A percentile compares a stretch with the other conserved stretches of the same genome.
Conservation (phyloP, 495 filamentous ascomycete genomes). For the Podospora anserina region DNA sequence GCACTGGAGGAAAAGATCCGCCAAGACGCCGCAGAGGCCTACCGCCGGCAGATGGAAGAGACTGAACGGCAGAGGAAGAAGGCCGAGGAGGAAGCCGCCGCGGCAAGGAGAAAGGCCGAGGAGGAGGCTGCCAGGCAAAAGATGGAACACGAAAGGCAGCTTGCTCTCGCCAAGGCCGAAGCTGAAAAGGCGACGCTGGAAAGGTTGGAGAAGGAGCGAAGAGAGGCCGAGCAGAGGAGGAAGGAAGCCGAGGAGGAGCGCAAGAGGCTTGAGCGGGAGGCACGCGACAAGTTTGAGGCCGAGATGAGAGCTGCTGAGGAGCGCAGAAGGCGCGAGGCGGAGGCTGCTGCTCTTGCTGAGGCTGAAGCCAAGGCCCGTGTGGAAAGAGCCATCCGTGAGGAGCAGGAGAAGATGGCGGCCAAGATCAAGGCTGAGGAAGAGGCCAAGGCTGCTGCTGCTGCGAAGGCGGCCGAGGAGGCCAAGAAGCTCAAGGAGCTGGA, state of each 20-base stretch:
- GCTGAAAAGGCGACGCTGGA: slow-evolving; percentile 35
- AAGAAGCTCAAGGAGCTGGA: slow-evolving; percentile 28
- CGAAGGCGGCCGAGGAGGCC: slow-evolving; percentile 33
- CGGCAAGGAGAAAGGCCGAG: slow-evolving; percentile 34
- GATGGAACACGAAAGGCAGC: not conserved
- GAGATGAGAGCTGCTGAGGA: slow-evolving; percentile 51
- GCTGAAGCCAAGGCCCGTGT: slow-evolving; percentile 40
- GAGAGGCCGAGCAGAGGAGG: slow-evolving; percentile 32
- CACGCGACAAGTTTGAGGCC: slow-evolving; percentile 37
- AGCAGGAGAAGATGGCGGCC: slow-evolving; percentile 27
- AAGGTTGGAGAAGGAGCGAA: slow-evolving; percentile 35
- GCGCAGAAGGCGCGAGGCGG: slow-evolving; percentile 47
- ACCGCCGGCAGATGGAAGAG: slow-evolving; percentile 11
- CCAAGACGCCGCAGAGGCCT: slow-evolving; percentile 27
- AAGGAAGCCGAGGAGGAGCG: slow-evolving; percentile 36
- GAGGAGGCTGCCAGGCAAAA: slow-evolving; percentile 35
- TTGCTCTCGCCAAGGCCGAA: slow-evolving; percentile 26
- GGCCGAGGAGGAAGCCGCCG: not conserved
- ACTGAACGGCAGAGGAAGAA: not conserved
- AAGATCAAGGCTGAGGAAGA: slow-evolving; percentile 25
- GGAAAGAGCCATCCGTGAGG: slow-evolving; percentile 35
- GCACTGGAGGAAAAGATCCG: slow-evolving; percentile 26
- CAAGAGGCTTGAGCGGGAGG: slow-evolving; percentile 35
- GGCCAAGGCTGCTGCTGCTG: slow-evolving; percentile 33
- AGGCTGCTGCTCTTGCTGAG: slow-evolving; percentile 43